phyloP scores from a whole-genome alignment of 257 asterid species.

The Primulina eburnea region DNA sequence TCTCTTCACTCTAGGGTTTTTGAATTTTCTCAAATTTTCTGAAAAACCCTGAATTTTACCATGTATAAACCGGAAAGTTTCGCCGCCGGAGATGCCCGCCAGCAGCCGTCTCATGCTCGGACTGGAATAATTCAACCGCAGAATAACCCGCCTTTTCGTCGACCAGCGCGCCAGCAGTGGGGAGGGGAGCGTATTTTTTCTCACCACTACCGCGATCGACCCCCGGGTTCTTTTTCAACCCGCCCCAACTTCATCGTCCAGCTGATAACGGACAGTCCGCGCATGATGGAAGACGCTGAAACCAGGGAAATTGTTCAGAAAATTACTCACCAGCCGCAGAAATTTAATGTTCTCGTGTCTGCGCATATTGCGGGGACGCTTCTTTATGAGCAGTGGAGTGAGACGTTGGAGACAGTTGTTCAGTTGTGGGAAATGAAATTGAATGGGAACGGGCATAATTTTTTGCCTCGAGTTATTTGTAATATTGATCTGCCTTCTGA shows the following conservation, averaged over 20 bases:
- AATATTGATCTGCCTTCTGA: conserved; percentile 55
- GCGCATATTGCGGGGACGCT: conserved; percentile 31
- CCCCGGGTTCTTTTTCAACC: conserved; percentile 25
- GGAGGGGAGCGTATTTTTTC: conserved; percentile 19
- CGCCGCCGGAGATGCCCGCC: conserved; percentile 21
- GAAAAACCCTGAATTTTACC: background rate
- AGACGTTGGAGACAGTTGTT: conserved; percentile 54
- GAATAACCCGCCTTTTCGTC: conserved; percentile 23
- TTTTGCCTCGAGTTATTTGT: conserved; percentile 40
- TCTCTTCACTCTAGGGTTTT: conserved; percentile 29
- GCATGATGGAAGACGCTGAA: conserved; percentile 13
- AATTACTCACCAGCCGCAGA: conserved; percentile 43
- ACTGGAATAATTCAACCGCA: conserved; percentile 14
- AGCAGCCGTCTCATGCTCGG: conserved; percentile 22
- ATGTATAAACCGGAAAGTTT: conserved; percentile 22
- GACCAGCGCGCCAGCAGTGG: conserved; percentile 26
- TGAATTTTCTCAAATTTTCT: background rate
- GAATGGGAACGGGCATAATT: conserved; percentile 19
- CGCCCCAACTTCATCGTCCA: conserved; percentile 50
- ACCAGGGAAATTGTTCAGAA: conserved; percentile 22
- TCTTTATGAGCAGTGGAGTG: conserved; percentile 66
- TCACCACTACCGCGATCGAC: conserved; percentile 39
- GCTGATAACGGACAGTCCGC: conserved; percentile 29
- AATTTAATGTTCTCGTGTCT: background rate
- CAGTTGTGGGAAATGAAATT: conserved; percentile 60